Evolutionary conservation across 2,329 filamentous ascomycete genomes (phyloP), one percentile per base, ranked within the genome.

Genomic region (Trichoderma pleuroti): DNA sequence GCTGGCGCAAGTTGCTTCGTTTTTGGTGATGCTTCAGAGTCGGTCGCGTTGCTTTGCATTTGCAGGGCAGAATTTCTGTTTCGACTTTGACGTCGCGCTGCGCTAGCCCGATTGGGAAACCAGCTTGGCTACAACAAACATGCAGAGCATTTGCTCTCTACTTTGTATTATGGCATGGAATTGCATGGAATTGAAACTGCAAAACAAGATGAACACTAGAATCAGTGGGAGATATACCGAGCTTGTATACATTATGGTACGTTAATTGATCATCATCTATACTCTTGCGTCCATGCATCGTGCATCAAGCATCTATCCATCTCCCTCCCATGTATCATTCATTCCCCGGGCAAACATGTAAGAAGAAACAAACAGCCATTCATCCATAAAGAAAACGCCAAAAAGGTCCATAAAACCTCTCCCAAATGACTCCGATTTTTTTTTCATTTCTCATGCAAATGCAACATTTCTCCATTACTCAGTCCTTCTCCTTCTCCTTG

Each of bases 81-180:
- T 73, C 72, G 71, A 14, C 63, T 74, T 71, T 70, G 59, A 72
- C 28, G 73, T 74, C 78, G 74, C 76, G 76, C 75, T 56, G 62
- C 79, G 76, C 81, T 82, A 81, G 75, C 79, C 68, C 70, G 72
- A 80, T 76, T 72, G 36, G 78, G 81, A 73, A 82, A 79, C 70
- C 65, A 81, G 79, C 80, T 81, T 63, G 42, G 32, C n/a, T 28
- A 32, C 34, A 16, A 32, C 36, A 42, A 26, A 56, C 4, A 14
- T 26, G 16, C 10, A 57, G 30, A 18, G 2, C 14, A 54, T 28
- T 65, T 65, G 10, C n/a, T 16, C 34, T 2, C 2, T 12, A 39
- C 9, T 39, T 9, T 18, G 16, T 16, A 39, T 39, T n/a, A n/a
- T n/a, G n/a, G 42, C 42, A 21, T 49, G 21, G 18, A 49, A 34